These are phyloP conservation scores for Diplocarpon rosae DNA, from an alignment of 2,329 filamentous ascomycete genomes.

Conservation along the genomic window DNA sequence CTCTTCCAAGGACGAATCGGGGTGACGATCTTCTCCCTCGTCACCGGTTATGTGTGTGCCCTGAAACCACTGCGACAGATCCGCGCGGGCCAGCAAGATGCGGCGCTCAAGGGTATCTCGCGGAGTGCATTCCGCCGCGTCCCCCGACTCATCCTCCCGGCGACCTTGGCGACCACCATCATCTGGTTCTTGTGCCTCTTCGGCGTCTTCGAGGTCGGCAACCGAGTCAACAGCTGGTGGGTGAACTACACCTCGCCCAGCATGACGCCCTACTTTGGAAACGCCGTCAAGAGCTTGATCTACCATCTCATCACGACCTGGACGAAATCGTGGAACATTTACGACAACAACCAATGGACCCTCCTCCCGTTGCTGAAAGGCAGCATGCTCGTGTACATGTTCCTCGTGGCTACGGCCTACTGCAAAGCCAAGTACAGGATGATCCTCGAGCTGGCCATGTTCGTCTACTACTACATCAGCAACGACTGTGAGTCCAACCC, in stretches of 20 bases:
- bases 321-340: conserved; percentile 38
- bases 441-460: conserved; percentile 35
- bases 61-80: conserved; percentile 47
- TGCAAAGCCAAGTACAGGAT: conserved; percentile 39
- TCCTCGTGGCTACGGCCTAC: conserved; percentile 39
- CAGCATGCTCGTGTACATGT: conserved; percentile 43
- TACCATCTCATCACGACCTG: conserved; percentile 39
- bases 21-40: conserved; percentile 55
- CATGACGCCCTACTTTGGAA: conserved; percentile 30
- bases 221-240: conserved; percentile 49
- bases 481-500: conserved; percentile 26
- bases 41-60: conserved; percentile 53
- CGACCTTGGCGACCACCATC: conserved; percentile 41
- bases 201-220: conserved; percentile 44
- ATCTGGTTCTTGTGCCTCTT: conserved; percentile 45
- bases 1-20: conserved; percentile 50
- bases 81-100: conserved; percentile 41
- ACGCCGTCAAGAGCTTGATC: conserved; percentile 34
- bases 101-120: conserved; percentile 42
- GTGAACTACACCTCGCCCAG: conserved; percentile 39
- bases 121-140: conserved; percentile 47
- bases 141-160: conserved; percentile 46
- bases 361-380: conserved; percentile 43
- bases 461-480: conserved; percentile 35
- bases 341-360: conserved; percentile 50